Evolutionary conservation across 306 rosid genomes (phyloP), one percentile per base, ranked within the genome.

Genomic region (Rosa persica): DNA sequence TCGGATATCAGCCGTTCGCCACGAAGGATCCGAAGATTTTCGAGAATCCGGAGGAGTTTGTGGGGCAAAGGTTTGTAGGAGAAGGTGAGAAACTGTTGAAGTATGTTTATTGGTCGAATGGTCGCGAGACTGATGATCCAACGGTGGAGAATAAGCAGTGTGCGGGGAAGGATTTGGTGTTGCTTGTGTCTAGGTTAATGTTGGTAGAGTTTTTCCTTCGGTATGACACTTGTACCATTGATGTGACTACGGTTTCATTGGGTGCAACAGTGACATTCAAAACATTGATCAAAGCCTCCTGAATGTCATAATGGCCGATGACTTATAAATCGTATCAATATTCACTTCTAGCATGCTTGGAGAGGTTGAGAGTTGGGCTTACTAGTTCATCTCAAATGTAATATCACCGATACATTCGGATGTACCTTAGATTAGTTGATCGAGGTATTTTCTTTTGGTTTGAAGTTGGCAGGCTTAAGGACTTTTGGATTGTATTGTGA

Each of bases 1-100:
- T 93, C 43, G 98, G 94, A 62, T 90, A 88, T 71, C 92, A 88
- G 25, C 92, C 91, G 17, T 80, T 90, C n/a, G 96, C 90, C 0
- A 89, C 96, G 0, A 93, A 82, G 11, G 98, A 93, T 71, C 87
- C 90, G 0, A 88, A 65, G 83, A 65, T 93, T 3, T 89, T 93
- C 9, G 78, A 87, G 40, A 85, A 82, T 0, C 51, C 90, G 0
- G 94, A 91, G 34, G 81, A 88, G 12, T 91, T 91, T 51, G 78
- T 89, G 34, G 81, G 73, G 2, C 44, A 87, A 0, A 70, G 89
- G 71, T 80, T 86, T 48, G 52, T 78, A 0, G 87, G 87, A 15
- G 79, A 83, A 3, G 84, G 87, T 0, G 91, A 81, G 66, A 87
- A 73, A 66, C 0, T 92, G 48, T 7, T 91, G 92, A 83, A 62